A percentile compares a stretch with the other conserved stretches of the same genome.
Conservation (phyloP, 495 filamentous ascomycete species). For the Aspergillus leporis region DNA sequence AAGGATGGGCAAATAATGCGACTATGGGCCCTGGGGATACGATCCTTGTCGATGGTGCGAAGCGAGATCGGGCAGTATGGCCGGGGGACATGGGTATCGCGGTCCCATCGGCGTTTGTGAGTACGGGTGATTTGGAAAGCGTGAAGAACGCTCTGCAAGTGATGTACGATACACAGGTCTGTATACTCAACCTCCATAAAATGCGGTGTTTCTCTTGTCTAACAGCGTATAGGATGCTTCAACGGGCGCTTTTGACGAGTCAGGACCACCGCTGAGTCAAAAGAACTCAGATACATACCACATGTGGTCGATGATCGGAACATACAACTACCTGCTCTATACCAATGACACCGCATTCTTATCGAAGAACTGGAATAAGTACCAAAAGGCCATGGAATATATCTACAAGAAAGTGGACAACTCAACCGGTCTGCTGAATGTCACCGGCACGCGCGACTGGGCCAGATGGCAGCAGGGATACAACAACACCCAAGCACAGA, state of each 20-base stretch:
- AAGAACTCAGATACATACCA: conserved; percentile 63
- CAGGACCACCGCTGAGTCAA: conserved; percentile 58
- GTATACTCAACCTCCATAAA: conserved; percentile 22
- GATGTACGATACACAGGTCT: conserved; percentile 60
- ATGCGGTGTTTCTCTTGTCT: neutral
- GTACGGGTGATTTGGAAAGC: conserved; percentile 58
- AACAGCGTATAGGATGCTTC: conserved; percentile 18
- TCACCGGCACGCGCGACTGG: conserved; percentile 59
- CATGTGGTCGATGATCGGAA: conserved; percentile 64
- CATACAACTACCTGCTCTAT: conserved; percentile 61
- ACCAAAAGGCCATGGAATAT: conserved; percentile 54
- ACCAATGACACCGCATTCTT: conserved; percentile 56
- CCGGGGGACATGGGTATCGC: conserved; percentile 64
- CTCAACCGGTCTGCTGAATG: conserved; percentile 52
- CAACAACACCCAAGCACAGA: conserved; percentile 57
- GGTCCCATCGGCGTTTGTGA: conserved; percentile 56
- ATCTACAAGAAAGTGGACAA: conserved; percentile 53
- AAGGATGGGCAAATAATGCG: conserved; percentile 58
- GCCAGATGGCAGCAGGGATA: conserved; percentile 54
- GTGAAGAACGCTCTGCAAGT: conserved; percentile 62
- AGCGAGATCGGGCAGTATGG: conserved; percentile 61
- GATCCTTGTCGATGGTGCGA: conserved; percentile 59
- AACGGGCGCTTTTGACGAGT: conserved; percentile 55
- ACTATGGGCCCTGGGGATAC: conserved; percentile 53
- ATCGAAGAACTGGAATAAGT: conserved; percentile 48